A percentile compares a stretch with the other conserved stretches of the same genome.
These are phyloP conservation scores for Aspergillus sergii DNA, from an alignment of 2,329 filamentous ascomycete genomes.

Conservation along the genomic window DNA sequence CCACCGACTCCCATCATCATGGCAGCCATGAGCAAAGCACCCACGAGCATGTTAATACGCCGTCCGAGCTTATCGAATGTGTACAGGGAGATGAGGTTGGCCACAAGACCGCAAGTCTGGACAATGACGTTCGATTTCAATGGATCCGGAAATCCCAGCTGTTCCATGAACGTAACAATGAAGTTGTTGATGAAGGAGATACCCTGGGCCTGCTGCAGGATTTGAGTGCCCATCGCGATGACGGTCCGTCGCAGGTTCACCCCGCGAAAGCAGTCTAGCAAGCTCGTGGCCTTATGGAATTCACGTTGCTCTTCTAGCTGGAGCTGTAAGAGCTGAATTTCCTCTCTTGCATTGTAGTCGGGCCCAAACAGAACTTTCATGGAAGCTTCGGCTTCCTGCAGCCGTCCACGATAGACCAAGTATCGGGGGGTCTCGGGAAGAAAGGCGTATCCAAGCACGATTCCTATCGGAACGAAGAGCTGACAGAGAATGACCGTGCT, in stretches of 20 bases:
- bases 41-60: neutral
- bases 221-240: constrained; percentile 5
- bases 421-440: constrained; percentile 1
- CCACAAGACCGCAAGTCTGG: neutral
- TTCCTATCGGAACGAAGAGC: neutral
- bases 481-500: neutral
- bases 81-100: neutral
- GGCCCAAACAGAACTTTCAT: neutral
- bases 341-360: neutral
- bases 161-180: constrained; percentile 15
- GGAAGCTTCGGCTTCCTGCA: neutral
- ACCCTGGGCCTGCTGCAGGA: constrained; percentile 10
- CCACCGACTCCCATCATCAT: constrained; percentile 1
- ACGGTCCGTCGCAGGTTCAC: neutral
- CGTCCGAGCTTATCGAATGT: neutral
- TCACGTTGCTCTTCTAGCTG: neutral
- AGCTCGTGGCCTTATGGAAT: neutral
- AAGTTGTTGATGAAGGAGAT: constrained; percentile 14
- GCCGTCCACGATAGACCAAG: neutral
- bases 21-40: neutral
- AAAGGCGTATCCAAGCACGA: neutral
- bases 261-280: neutral
- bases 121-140: constrained; percentile 6
- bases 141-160: constrained; percentile 10
- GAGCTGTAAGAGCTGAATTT: constrained; percentile 2